Conservation (phyloP, 306 rosid species). For the Pueraria montana region DNA sequence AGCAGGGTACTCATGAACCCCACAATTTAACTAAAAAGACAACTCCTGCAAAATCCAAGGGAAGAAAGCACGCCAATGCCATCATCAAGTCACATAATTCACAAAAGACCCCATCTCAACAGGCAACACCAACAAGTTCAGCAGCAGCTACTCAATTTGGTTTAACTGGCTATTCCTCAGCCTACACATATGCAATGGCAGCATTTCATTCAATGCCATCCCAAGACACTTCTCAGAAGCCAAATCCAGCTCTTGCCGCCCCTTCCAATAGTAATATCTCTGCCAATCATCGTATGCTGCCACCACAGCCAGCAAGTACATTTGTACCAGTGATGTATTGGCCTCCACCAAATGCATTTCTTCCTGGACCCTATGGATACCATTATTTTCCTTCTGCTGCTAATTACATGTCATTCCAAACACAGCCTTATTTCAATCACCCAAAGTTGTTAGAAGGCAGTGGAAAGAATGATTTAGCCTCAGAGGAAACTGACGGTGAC, state of each 20-base stretch:
- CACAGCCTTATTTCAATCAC: conserved; percentile 62
- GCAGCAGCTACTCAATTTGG: conserved; percentile 62
- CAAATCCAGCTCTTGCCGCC: conserved; percentile 45
- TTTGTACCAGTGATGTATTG: conserved; percentile 81
- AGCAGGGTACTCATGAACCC: conserved; percentile 60
- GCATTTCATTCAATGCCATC: conserved; percentile 61
- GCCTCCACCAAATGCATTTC: conserved; percentile 78
- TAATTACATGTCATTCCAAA: conserved; percentile 62
- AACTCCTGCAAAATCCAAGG: conserved; percentile 57
- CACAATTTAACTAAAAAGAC: conserved; percentile 51
- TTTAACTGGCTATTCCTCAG: conserved; percentile 57
- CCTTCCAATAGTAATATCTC: conserved; percentile 53
- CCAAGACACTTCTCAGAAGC: conserved; percentile 42
- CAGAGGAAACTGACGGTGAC: conserved; percentile 57
- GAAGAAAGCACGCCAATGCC: conserved; percentile 58
- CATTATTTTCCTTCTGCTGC: conserved; percentile 64
- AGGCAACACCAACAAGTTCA: conserved; percentile 43
- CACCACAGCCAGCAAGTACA: conserved; percentile 62
- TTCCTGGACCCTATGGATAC: conserved; percentile 65
- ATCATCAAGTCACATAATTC: conserved; percentile 47
- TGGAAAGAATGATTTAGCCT: conserved; percentile 51
- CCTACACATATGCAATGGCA: conserved; percentile 59
- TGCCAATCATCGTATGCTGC: conserved; percentile 52
- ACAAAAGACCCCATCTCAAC: conserved; percentile 43
- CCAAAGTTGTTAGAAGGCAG: conserved; percentile 54